Evolutionary conservation across 208 protist genomes (phyloP), one percentile per base, ranked within the genome.

Genomic region (Naegleria lovaniensis): DNA sequence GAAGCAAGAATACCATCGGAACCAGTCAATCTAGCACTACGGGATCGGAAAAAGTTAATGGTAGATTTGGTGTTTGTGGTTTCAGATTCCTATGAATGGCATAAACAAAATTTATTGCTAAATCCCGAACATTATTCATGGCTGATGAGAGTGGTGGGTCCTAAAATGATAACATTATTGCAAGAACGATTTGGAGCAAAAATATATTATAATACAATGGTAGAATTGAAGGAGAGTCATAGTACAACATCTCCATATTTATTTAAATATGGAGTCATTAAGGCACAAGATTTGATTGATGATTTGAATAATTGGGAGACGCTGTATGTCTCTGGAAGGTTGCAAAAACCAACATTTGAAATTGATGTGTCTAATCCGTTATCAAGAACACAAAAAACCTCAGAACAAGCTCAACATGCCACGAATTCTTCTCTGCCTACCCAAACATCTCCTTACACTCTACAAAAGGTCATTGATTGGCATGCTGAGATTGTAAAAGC

Each of bases 181-280:
- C 89, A 55, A n/a, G 43, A 55, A 55, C 19, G 25, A 33, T 76
- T 90, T 36, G 85, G 85, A 15, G 85, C 85, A 88, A 76, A 88
- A 87, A 52, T 83, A 33, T 76, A 76, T 38, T 76, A 55, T 39
- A 76, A 90, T 38, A 76, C 89, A 36, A 52, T 87, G 52, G 52
- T 90, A 2, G 25, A 90, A 38, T 52, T 76, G 29, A n/a, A 67
- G 9, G n/a, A 75, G 19, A 67, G 7, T 9, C 29, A 88, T 67
- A 36, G 7, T 67, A 13, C 16, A n/a, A 43, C 19, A 41, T 75
- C 88, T n/a, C 55, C 85, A 67, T 75, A 39, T 67, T 29, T 40
- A 13, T 84, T 83, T 83, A 90, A 90, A 38, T 90, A 90, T 83
- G 89, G 89, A 33, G 52, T 90, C 36, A 52, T 90, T 36, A 87